Base-by-base conservation (phyloP, 148 eudicot species). In the Arctostaphylos glauca region DNA sequence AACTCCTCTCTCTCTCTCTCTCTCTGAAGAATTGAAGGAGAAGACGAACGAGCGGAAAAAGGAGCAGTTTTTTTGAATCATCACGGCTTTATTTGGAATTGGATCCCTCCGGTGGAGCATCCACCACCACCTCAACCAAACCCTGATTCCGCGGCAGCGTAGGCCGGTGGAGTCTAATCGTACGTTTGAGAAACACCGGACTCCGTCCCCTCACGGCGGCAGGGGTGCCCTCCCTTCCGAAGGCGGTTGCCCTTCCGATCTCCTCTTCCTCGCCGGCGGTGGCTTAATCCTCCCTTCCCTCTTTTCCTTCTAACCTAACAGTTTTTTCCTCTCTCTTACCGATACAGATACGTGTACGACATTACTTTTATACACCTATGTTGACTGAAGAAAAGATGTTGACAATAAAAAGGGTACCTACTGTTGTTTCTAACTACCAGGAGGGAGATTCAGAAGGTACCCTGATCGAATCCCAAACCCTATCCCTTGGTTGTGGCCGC, bases 161-260 rank as follows among this genome's bases (percentile, higher is more conserved):
- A 58, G 59, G 58, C 84, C 31, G 74, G 83, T 60, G 64, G 70
- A 64, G 56, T 47, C 62, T 9, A 49, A 2, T 52, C 48, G 25
- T 31, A 14, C 46, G 7, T 2, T 59, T 60, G 81, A 84, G 44
- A 64, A 80, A 50, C 62, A 80, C 71, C 48, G 84, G 12, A 87
- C 83, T 85, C 95, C 95, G 86, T 92, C 93, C 70, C 95, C 98
- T 74, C 92, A 94, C 98, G 98, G 98, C 70, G 96, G 98, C 64
- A 90, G 98, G 87, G 98, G 98, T 12, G 96, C 98, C 70, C 91
- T 90, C 56, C 98, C 98, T 49, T 90, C 96, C 56, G 91, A 89
- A 87, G 98, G 98, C 80, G 98, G 98, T 54, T 89, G 91, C 84
- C 98, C 98, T 75, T 94, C 98, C 48, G 98, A 94, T 89, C 95